A percentile compares a stretch with the other conserved stretches of the same genome.
These are phyloP conservation scores for Eucalyptus sp. DNA, from an alignment of 345 rosid genomes.

Conservation along the genomic window DNA sequence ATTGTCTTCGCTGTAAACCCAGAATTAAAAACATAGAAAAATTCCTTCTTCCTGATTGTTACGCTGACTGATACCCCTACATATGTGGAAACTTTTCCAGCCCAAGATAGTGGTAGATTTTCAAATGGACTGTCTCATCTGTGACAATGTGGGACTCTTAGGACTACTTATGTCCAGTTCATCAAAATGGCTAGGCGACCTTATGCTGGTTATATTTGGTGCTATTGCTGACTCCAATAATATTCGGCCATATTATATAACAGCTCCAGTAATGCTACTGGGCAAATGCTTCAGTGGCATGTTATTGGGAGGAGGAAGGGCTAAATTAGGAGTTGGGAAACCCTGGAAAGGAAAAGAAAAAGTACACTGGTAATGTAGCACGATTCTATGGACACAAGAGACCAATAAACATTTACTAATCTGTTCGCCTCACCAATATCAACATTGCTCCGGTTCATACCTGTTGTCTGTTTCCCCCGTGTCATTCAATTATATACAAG, in stretches of 20 bases:
- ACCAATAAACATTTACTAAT: not conserved
- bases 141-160: not conserved
- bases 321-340: not conserved
- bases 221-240: not conserved
- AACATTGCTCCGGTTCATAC: not conserved
- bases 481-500: not conserved
- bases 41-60: not conserved
- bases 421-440: not conserved
- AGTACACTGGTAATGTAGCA: not conserved
- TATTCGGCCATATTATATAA: not conserved
- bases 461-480: not conserved
- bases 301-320: not conserved
- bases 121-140: not conserved
- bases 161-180: not conserved
- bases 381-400: not conserved
- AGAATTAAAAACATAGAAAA: not conserved
- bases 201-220: not conserved
- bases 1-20: not conserved
- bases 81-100: not conserved
- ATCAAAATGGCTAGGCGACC: not conserved
- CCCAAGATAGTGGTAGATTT: not conserved
- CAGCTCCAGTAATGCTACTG: not conserved
- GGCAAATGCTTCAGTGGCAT: not conserved
- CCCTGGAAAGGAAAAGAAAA: not conserved
- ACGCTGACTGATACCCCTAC: not conserved